phyloP scores from a whole-genome alignment of 768 basidiomycete genomes.

The Tulasnella sp. region DNA sequence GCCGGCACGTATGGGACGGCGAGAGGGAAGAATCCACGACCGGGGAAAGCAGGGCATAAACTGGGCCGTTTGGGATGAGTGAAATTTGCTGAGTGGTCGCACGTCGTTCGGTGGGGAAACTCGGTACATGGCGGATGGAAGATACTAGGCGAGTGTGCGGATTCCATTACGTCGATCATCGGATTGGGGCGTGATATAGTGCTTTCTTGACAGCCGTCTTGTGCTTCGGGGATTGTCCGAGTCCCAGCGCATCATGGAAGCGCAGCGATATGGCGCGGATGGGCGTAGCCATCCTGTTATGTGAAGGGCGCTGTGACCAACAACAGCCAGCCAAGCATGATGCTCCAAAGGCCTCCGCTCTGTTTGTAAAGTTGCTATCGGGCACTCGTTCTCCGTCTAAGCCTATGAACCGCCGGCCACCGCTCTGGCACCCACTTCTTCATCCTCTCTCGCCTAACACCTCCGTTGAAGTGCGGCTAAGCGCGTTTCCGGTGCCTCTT shows the following conservation, averaged over 20 bases:
- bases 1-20: not conserved
- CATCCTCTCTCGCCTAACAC: not conserved
- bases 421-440: not conserved
- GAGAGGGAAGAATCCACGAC: not conserved
- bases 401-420: not conserved
- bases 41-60: constrained; percentile 3
- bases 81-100: not conserved
- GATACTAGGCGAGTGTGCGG: not conserved
- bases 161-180: not conserved
- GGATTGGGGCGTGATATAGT: not conserved
- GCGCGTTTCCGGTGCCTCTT: constrained; percentile 1
- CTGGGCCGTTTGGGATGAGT: not conserved
- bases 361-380: not conserved
- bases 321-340: not conserved
- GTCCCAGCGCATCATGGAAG: not conserved
- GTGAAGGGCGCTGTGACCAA: not conserved
- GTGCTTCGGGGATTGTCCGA: not conserved
- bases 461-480: not conserved
- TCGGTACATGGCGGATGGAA: not conserved
- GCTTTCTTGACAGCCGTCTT: not conserved
- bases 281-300: not conserved
- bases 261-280: not conserved
- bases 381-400: not conserved
- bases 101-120: not conserved
- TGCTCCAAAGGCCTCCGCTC: not conserved